Conservation (phyloP, 176 grass and related monocot genomes). For the Oryza nivara region DNA sequence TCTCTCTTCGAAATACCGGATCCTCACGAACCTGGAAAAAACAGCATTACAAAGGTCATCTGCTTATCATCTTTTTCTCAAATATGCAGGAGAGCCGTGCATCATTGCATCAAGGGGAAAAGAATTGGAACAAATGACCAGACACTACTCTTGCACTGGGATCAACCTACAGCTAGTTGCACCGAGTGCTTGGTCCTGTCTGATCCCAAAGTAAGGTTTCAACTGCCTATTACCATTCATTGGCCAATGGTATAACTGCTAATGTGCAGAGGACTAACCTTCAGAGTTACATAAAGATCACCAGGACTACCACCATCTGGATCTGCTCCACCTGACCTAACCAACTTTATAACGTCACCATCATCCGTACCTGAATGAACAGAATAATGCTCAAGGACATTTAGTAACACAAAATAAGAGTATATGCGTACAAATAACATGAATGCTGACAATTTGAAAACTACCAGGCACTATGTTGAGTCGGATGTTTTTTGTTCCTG, state of each 20-base stretch:
- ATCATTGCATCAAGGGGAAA: not conserved
- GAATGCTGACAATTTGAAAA: slow-evolving; percentile 1
- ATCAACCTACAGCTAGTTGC: not conserved
- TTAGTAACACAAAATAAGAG: slow-evolving; percentile 1
- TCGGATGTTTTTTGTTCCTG: slow-evolving; percentile 60
- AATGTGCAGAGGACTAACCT: slow-evolving; percentile 49
- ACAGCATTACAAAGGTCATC: slow-evolving; percentile 14
- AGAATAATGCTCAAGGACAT: slow-evolving; percentile 20
- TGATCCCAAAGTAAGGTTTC: not conserved
- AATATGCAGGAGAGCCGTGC: not conserved
- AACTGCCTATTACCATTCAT: not conserved
- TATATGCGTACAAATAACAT: slow-evolving; percentile 13
- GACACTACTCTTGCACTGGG: not conserved
- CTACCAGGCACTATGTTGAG: slow-evolving; percentile 83
- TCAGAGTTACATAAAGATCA: slow-evolving; percentile 91
- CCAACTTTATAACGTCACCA: slow-evolving; percentile 72
- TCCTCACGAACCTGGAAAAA: slow-evolving; percentile 78
- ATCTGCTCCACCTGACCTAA: slow-evolving; percentile 83
- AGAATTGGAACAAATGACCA: not conserved
- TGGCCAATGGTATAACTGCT: not conserved
- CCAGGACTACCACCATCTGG: slow-evolving; percentile 71
- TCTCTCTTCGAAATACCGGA: slow-evolving; percentile 91
- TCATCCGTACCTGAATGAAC: slow-evolving; percentile 70
- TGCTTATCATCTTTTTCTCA: slow-evolving; percentile 2
- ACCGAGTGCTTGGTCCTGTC: not conserved